phyloP scores from a whole-genome alignment of 2,329 filamentous ascomycete genomes.

The Talaromyces sp. region DNA sequence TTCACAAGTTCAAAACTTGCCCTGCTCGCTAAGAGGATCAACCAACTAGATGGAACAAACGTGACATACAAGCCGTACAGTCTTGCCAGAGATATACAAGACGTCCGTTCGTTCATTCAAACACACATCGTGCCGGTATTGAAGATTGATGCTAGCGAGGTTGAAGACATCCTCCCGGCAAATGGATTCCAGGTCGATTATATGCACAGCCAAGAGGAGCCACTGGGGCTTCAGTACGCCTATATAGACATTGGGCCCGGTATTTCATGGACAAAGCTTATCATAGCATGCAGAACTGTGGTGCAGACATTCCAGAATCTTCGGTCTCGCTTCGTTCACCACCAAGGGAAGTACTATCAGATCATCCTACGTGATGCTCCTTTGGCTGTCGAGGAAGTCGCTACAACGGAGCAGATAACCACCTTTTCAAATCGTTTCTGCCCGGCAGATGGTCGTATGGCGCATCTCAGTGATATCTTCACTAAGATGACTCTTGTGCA shows the following conservation, averaged over 20 bases:
- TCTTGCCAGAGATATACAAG: neutral
- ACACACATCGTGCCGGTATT: neutral
- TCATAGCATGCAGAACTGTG: neutral
- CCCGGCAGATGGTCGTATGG: neutral
- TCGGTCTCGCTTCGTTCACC: neutral
- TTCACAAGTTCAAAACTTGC: neutral
- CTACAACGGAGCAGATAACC: neutral
- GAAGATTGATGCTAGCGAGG: neutral
- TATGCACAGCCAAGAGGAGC: neutral
- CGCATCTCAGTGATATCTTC: neutral
- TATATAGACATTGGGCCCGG: neutral
- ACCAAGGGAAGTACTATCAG: neutral
- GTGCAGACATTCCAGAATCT: neutral
- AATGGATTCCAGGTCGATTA: constrained; percentile 6
- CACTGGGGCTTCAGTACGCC: constrained; percentile 2
- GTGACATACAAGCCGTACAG: neutral
- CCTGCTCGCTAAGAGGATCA: neutral
- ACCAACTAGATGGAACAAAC: neutral
- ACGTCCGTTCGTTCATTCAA: neutral
- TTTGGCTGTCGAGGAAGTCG: neutral
- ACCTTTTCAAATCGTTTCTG: constrained; percentile 2
- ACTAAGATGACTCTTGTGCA: neutral
- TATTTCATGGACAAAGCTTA: neutral
- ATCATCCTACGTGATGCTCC: neutral
- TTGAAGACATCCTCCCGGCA: constrained; percentile 1